These are phyloP conservation scores for Fusarium ramigenum DNA, from an alignment of 2,329 filamentous ascomycete species.

Conservation along the genomic window DNA sequence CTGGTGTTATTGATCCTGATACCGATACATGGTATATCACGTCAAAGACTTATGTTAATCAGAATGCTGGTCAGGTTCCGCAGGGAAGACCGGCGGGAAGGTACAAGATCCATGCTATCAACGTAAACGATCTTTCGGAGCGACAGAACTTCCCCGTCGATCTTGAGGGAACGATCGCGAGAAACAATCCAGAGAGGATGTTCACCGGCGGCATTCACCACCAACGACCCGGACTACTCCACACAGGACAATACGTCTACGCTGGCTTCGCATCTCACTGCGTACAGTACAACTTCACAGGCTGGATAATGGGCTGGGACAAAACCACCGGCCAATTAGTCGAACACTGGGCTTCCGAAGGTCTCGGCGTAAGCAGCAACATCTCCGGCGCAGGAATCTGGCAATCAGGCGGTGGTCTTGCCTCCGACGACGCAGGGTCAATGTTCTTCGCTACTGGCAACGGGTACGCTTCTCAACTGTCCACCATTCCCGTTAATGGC, in stretches of 20 bases:
- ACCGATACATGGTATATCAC: constrained; percentile 57
- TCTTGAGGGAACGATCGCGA: constrained; percentile 56
- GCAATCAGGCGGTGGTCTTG: constrained; percentile 53
- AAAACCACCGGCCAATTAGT: constrained; percentile 51
- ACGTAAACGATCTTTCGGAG: constrained; percentile 51
- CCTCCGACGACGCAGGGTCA: constrained; percentile 52
- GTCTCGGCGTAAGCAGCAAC: constrained; percentile 50
- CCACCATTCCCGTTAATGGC: constrained; percentile 50
- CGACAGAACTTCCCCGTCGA: constrained; percentile 57
- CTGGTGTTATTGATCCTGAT: constrained; percentile 56
- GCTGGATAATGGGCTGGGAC: constrained; percentile 60
- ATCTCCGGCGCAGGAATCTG: constrained; percentile 56
- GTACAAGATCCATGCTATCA: constrained; percentile 51
- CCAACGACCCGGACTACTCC: constrained; percentile 59
- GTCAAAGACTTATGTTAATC: constrained; percentile 54
- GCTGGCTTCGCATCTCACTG: constrained; percentile 65
- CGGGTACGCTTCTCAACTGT: constrained; percentile 53
- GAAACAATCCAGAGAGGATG: constrained; percentile 58
- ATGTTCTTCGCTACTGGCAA: constrained; percentile 53
- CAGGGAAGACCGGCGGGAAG: constrained; percentile 49
- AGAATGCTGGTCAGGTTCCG: constrained; percentile 40
- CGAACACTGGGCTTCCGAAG: constrained; percentile 54
- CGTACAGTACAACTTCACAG: constrained; percentile 65
- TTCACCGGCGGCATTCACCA: constrained; percentile 63
- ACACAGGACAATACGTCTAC: constrained; percentile 59